phyloP scores from a whole-genome alignment of 139 green algal species.

The Eudorina sp. region DNA sequence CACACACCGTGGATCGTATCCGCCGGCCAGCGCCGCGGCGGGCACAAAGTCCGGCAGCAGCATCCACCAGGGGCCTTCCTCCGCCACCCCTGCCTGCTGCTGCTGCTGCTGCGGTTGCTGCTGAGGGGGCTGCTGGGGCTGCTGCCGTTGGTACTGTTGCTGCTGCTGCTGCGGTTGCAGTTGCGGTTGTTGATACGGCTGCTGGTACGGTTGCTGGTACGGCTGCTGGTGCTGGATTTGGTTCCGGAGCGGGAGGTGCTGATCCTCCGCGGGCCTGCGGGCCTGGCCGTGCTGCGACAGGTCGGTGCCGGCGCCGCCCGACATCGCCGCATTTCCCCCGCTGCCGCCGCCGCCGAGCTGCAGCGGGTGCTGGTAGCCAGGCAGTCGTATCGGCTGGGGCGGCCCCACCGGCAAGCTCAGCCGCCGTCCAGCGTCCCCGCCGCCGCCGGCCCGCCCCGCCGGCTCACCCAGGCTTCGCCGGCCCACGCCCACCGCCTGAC shows the following conservation, averaged over 20 bases:
- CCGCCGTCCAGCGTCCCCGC: neutral
- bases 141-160: neutral
- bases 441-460: neutral
- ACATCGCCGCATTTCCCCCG: neutral
- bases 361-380: neutral
- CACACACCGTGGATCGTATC: constrained; percentile 46
- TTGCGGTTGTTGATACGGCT: neutral
- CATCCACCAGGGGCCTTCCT: constrained; percentile 40
- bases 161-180: neutral
- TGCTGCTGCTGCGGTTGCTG: neutral
- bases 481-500: neutral
- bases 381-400: neutral
- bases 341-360: neutral
- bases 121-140: neutral
- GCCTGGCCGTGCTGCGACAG: too few species aligned
- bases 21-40: constrained; percentile 4
- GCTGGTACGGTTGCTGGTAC: constrained; percentile 12
- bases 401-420: neutral
- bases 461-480: neutral
- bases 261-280: too few species aligned
- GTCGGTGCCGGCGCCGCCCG: neutral
- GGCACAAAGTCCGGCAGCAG: constrained; percentile 52
- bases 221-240: neutral
- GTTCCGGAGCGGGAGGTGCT: neutral
- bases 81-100: neutral